These are phyloP conservation scores for Colletotrichum magnum DNA, from an alignment of 2,329 filamentous ascomycete species.

Conservation along the genomic window DNA sequence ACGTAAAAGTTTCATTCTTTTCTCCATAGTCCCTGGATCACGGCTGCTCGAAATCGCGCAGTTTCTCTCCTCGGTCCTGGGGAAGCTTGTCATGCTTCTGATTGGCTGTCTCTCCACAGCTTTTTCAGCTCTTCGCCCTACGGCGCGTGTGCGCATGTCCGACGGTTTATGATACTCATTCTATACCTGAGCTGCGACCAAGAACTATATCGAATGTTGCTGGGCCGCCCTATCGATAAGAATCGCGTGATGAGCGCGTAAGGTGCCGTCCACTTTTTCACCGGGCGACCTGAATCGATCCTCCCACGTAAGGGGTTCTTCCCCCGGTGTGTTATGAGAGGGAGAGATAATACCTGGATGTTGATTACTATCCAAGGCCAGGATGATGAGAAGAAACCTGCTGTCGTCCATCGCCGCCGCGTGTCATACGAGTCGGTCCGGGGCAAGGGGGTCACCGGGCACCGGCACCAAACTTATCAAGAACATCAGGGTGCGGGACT, in stretches of 20 bases:
- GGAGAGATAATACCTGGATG: background rate
- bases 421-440: background rate
- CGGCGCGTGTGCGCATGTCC: background rate
- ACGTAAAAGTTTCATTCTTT: slow-evolving; percentile 34
- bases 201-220: no score
- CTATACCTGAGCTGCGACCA: background rate
- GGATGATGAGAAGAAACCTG: slow-evolving; percentile 7
- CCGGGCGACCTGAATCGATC: background rate
- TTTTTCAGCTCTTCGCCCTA: slow-evolving; percentile 1
- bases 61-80: slow-evolving; percentile 17
- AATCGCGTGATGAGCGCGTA: slow-evolving; percentile 14
- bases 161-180: background rate
- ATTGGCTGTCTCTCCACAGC: slow-evolving; percentile 13
- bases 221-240: slow-evolving; percentile 7
- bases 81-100: slow-evolving; percentile 14
- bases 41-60: slow-evolving; percentile 23
- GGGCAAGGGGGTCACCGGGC: background rate
- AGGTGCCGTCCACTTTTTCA: slow-evolving; percentile 14
- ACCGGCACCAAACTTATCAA: slow-evolving; percentile 21
- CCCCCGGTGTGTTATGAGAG: no score
- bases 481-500: background rate
- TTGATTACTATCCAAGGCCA: background rate
- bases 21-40: slow-evolving; percentile 32
- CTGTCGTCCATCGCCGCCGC: background rate
- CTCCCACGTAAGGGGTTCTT: no score